Evolutionary conservation across 495 filamentous ascomycete genomes (phyloP).

Genomic region (Aspergillus incahuasiensis): DNA sequence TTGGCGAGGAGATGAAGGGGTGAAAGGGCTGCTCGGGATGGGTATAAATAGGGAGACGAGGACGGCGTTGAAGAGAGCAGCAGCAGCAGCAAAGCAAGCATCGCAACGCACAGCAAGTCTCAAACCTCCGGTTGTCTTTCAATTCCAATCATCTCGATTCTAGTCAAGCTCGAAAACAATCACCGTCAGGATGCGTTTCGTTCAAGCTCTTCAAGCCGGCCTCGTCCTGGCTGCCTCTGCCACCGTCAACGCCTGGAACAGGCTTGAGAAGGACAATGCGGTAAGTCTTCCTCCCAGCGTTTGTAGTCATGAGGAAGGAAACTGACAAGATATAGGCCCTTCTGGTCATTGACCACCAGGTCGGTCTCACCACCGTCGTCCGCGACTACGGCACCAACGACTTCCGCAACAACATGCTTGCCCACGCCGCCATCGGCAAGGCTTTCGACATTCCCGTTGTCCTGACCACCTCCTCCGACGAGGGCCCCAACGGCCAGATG

Average conservation of each 20-base stretch:
- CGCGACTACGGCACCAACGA: constrained; percentile 59
- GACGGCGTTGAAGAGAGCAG: neutral
- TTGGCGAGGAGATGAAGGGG: neutral
- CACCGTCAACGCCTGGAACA: constrained; percentile 30
- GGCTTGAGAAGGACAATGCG: constrained; percentile 54
- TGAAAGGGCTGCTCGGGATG: neutral
- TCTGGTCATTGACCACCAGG: constrained; percentile 67
- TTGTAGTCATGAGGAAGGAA: neutral
- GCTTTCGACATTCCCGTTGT: constrained; percentile 69
- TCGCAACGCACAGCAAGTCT: too few species aligned
- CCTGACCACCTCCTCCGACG: constrained; percentile 63
- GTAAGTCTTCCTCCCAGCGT: constrained; percentile 24
- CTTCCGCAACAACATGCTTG: constrained; percentile 64
- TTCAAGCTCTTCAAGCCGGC: constrained; percentile 1
- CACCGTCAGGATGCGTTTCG: constrained; percentile 2
- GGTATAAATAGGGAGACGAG: neutral
- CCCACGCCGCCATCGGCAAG: constrained; percentile 62
- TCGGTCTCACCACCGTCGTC: constrained; percentile 61
- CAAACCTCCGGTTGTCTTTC: neutral
- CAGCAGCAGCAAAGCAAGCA: neutral
- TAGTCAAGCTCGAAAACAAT: neutral
- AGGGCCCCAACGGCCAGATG: constrained; percentile 59
- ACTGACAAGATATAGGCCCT: constrained; percentile 33
- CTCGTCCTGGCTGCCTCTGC: constrained; percentile 6
- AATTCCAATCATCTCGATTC: neutral